A percentile compares a stretch with the other conserved stretches of the same genome.
Conservation (phyloP, 441 rosid species). For the Kokia cookei region DNA sequence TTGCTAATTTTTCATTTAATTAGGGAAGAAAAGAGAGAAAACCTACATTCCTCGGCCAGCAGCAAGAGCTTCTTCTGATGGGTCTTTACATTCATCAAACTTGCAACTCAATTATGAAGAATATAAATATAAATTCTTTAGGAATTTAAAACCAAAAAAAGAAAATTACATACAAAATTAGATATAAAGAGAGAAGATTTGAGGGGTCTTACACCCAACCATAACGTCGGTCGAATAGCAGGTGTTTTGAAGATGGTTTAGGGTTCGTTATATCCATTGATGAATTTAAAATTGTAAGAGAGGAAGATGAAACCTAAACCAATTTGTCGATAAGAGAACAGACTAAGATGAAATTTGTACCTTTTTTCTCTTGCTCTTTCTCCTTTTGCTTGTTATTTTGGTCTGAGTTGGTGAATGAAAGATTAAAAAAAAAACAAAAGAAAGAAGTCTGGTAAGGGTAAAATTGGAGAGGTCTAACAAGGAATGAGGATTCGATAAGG, state of each 20-base stretch:
- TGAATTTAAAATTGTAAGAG: no score
- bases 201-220: slow-evolving; percentile 33
- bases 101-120: slow-evolving; percentile 7
- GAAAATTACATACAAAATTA: not conserved
- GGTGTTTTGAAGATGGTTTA: slow-evolving; percentile 18
- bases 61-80: slow-evolving; percentile 38
- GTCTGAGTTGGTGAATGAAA: no score
- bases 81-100: slow-evolving; percentile 45
- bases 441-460: no score
- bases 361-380: no score
- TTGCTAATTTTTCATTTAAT: not conserved
- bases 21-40: not conserved
- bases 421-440: no score
- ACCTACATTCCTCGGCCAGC: slow-evolving; percentile 50
- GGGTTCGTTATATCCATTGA: not conserved
- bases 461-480: no score
- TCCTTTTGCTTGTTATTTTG: no score
- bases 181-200: not conserved
- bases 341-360: no score
- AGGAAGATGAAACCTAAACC: no score
- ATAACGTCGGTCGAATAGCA: slow-evolving; percentile 43
- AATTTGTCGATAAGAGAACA: no score
- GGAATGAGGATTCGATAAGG: no score
- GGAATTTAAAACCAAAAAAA: not conserved
- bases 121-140: not conserved